Base-by-base conservation (phyloP, 2,329 filamentous ascomycete genomes). In the Trichoderma koningii region DNA sequence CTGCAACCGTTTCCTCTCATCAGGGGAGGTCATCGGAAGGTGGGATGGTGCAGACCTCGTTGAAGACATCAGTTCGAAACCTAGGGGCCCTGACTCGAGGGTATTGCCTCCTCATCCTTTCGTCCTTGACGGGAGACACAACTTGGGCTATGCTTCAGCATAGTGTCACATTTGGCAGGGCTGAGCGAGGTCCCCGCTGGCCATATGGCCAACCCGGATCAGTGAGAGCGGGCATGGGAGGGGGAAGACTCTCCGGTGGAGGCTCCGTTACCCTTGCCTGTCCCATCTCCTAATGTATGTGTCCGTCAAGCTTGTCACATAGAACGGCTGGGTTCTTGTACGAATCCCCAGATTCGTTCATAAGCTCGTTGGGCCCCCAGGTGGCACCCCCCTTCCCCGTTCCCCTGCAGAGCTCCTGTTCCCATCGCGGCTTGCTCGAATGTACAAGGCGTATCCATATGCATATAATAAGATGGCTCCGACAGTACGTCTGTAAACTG, bases 401-500 rank as follows among this genome's bases (percentile, higher is more conserved):
- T 42, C 34, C n/a, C 21, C 30, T 52, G 60, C 26, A 51, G 50
- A 19, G 50, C 42, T 55, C 42, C 38, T 62, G 38, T 55, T 63
- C 23, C 50, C 56, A 50, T 7, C 30, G 60, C 50, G 60, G 38
- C 21, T 45, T 63, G 41, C 48, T 53, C 28, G 50, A 63, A 63
- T 53, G 60, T 55, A 26, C 45, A 45, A 17, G 38, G 41, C 41
- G n/a, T 51, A 55, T 55, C 50, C 48, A 17, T 45, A 63, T 50
- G 34, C 60, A 21, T 63, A 63, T 50, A 38, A 38, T 38, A 55
- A 47, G 50, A 63, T 63, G 60, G n/a, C 60, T 10, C 48, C 60
- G 17, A 55, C 50, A 38, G 60, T 63, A 47, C 9, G 60, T 38
- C 23, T 47, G 50, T 30, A 23, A 52, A 47, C 34, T 59, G 41